A percentile compares a stretch with the other conserved stretches of the same genome.
phyloP scores from a whole-genome alignment of 805 yeast species.

The Cyberlindnera subsufficiens region DNA sequence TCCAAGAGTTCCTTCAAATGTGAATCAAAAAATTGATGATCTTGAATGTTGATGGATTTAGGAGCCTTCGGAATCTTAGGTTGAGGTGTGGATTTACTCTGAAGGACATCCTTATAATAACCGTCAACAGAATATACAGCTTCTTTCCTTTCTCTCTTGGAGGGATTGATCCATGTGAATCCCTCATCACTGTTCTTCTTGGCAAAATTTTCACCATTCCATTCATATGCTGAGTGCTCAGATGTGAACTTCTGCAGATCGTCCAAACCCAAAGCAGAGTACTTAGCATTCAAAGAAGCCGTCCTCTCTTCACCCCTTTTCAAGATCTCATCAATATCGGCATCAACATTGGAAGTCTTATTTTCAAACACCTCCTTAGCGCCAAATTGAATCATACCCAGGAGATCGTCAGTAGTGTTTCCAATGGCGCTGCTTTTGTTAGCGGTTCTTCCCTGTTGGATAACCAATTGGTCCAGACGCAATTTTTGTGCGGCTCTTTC shows the following conservation, averaged over 20 bases:
- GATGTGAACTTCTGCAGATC: slow-evolving; percentile 89
- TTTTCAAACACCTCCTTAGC: slow-evolving; percentile 82
- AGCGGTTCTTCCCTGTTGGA: slow-evolving; percentile 79
- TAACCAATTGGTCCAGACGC: slow-evolving; percentile 88
- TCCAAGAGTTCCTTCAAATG: slow-evolving; percentile 48
- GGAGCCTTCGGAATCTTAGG: slow-evolving; percentile 52
- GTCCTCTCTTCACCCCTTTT: slow-evolving; percentile 81
- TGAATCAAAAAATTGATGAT: slow-evolving; percentile 67
- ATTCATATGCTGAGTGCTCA: slow-evolving; percentile 86
- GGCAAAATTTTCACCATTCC: slow-evolving; percentile 81
- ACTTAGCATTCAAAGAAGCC: slow-evolving; percentile 69
- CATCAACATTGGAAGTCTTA: slow-evolving; percentile 28
- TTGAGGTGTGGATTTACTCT: slow-evolving; percentile 33
- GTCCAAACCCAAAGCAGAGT: slow-evolving; percentile 81
- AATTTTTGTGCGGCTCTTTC: slow-evolving; percentile 95
- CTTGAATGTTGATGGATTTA: slow-evolving; percentile 56
- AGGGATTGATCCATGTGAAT: slow-evolving; percentile 66
- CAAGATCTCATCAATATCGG: slow-evolving; percentile 81
- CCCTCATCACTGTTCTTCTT: slow-evolving; percentile 35
- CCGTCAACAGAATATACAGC: slow-evolving; percentile 74
- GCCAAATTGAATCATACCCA: slow-evolving; percentile 96
- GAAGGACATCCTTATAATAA: slow-evolving; percentile 65
- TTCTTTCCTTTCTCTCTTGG: slow-evolving; percentile 71
- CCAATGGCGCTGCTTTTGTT: slow-evolving; percentile 47
- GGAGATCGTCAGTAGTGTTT: slow-evolving; percentile 72